Base-by-base conservation (phyloP, 768 basidiomycete genomes). In the Pisolithus tinctorius region DNA sequence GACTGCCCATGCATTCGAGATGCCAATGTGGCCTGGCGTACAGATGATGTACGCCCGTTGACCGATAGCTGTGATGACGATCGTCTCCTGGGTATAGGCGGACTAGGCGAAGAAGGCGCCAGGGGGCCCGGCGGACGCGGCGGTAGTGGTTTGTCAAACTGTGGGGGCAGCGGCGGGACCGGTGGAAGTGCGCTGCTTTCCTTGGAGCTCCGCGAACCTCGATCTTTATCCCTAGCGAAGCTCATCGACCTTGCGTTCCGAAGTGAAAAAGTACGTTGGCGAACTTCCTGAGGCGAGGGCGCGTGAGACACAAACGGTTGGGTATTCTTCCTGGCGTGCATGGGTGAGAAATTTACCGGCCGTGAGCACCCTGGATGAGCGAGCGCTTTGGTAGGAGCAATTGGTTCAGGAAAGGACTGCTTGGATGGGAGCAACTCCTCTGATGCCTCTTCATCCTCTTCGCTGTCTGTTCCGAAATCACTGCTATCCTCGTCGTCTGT, bases 231-330 rank as follows among this genome's bases (percentile, higher is more conserved):
- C 30, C 13, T 39, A 57, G 55, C 16, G 52, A 63, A 65, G 10
- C 63, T 73, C 69, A 78, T 69, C 20, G 81, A 82, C 52, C 73
- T 74, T 36, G 72, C 64, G 31, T 65, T 67, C 49, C 69, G 76
- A 16, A 83, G 68, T 3, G 81, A 79, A 47, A 74, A 55, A 1
- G 81, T 71, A 37, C 70, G 69, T 52, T 51, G 40, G 27, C 56
- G 58, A 8, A 52, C 41, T 38, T 45, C 30, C 30, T 50, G 44
- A 16, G 59, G 38, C 41, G 56, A 51, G 16, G 45, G 37, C 2
- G 26, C 36, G 46, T 47, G 47, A 3, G 29, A 31, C 7, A 44
- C 29, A 20, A 31, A 38, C 29, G 26, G 31, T 17, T 20, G 60
- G 45, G 43, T 26, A 17, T 26, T 45, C 29, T 45, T 8, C 25